A percentile compares a stretch with the other conserved stretches of the same genome.
These are phyloP conservation scores for Tylopilus felleus DNA, from an alignment of 768 basidiomycete genomes.

Conservation along the genomic window DNA sequence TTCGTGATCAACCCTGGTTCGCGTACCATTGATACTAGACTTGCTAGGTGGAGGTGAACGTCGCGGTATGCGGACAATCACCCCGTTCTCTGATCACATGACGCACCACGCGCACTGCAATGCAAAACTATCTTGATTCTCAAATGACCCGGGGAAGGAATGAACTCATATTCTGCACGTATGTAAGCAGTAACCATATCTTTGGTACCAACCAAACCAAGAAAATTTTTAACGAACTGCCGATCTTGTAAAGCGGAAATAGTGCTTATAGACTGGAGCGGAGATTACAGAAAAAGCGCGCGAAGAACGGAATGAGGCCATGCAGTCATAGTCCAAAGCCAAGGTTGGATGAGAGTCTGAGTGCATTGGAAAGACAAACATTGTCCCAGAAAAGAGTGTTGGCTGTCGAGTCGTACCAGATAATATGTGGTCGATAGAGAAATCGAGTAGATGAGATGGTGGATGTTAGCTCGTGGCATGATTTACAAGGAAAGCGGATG, in stretches of 20 bases:
- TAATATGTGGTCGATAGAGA: slow-evolving; percentile 14
- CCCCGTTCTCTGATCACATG: slow-evolving; percentile 23
- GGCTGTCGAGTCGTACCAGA: slow-evolving; percentile 14
- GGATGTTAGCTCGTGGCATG: slow-evolving; percentile 15
- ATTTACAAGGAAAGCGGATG: slow-evolving; percentile 17
- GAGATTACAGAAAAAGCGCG: slow-evolving; percentile 13
- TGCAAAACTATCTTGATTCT: not conserved
- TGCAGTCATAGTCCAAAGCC: slow-evolving; percentile 30
- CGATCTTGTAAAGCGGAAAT: slow-evolving; percentile 9
- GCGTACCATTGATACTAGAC: slow-evolving; percentile 18
- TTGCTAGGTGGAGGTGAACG: not conserved
- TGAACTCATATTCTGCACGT: slow-evolving; percentile 26
- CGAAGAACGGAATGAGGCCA: slow-evolving; percentile 9
- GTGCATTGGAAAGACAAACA: slow-evolving; percentile 14
- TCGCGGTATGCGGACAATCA: not conserved
- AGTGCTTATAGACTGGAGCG: slow-evolving; percentile 8
- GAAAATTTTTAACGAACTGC: slow-evolving; percentile 13
- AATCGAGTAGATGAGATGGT: slow-evolving; percentile 20
- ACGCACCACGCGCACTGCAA: slow-evolving; percentile 6
- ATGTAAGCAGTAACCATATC: slow-evolving; percentile 13
- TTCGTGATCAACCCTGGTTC: not conserved
- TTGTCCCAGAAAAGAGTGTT: slow-evolving; percentile 27
- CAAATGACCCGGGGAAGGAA: slow-evolving; percentile 7
- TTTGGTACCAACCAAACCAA: slow-evolving; percentile 22
- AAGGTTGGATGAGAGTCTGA: slow-evolving; percentile 14